Conservation (phyloP, 352 stramenopile species). For the Globisporangium emineosum region DNA sequence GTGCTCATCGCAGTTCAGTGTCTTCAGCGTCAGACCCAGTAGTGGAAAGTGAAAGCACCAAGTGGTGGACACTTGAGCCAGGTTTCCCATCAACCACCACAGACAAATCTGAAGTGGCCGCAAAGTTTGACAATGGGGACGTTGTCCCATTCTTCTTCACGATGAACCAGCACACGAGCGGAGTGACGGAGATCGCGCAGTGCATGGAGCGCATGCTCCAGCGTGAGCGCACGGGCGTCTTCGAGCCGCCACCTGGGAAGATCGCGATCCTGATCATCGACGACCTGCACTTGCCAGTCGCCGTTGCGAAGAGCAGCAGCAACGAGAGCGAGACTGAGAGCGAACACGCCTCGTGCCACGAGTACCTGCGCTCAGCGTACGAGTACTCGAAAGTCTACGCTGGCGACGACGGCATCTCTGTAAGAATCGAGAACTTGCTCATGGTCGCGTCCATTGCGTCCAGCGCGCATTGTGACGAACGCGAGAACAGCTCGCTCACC, state of each 20-base stretch:
- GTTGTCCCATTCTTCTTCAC: constrained; percentile 49
- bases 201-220: constrained; percentile 57
- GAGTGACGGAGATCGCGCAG: constrained; percentile 23
- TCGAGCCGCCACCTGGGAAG: constrained; percentile 54
- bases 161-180: constrained; percentile 25
- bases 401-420: constrained; percentile 16
- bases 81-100: neutral
- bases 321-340: neutral
- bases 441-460: constrained; percentile 28
- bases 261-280: constrained; percentile 49
- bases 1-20: neutral
- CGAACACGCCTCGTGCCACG: constrained; percentile 20
- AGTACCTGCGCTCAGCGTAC: constrained; percentile 33
- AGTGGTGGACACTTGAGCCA: constrained; percentile 18
- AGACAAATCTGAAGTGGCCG: constrained; percentile 13
- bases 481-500: neutral
- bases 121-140: constrained; percentile 32
- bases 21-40: neutral
- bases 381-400: constrained; percentile 30
- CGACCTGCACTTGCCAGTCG: constrained; percentile 41
- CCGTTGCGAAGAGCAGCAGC: neutral
- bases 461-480: neutral
- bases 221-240: constrained; percentile 43
- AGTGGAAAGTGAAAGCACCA: neutral
- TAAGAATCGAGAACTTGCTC: constrained; percentile 33